phyloP scores from a whole-genome alignment of 2,329 filamentous ascomycete genomes.

The Fusarium floridanum region DNA sequence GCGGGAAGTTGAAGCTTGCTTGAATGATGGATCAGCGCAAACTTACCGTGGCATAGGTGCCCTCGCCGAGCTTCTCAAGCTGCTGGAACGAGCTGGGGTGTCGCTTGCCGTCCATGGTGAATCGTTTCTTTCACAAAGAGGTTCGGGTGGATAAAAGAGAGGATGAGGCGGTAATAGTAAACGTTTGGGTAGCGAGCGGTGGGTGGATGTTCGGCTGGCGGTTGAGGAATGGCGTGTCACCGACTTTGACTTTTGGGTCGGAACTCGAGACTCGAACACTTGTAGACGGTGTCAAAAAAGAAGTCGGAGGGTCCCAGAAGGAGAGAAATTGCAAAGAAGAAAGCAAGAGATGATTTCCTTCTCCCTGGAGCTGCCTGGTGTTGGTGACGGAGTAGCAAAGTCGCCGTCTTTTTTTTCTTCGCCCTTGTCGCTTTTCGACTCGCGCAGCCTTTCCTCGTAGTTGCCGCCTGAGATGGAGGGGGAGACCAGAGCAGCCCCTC shows the following conservation, averaged over 20 bases:
- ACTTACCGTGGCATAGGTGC: conserved; percentile 95
- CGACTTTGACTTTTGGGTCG: conserved; percentile 10
- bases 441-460: conserved; percentile 15
- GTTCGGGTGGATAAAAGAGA: conserved; percentile 11
- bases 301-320: background rate
- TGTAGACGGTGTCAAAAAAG: background rate
- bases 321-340: conserved; percentile 6
- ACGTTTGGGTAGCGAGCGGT: conserved; percentile 15
- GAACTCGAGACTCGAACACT: background rate
- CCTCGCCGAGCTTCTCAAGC: conserved; percentile 98
- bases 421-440: conserved; percentile 31
- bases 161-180: conserved; percentile 3
- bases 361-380: conserved; percentile 11
- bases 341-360: conserved; percentile 3
- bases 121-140: background rate
- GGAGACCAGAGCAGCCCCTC: background rate
- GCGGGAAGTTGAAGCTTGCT: background rate
- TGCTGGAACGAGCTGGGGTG: conserved; percentile 99
- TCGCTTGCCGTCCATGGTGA: conserved; percentile 87
- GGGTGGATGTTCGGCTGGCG: conserved; percentile 3
- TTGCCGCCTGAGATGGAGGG: conserved; percentile 29
- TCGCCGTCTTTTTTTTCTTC: conserved; percentile 7
- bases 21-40: background rate
- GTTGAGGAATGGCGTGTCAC: conserved; percentile 32
- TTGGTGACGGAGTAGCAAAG: conserved; percentile 16